phyloP scores from a whole-genome alignment of 2,329 filamentous ascomycete genomes.

The Teratosphaeria gauchensis region DNA sequence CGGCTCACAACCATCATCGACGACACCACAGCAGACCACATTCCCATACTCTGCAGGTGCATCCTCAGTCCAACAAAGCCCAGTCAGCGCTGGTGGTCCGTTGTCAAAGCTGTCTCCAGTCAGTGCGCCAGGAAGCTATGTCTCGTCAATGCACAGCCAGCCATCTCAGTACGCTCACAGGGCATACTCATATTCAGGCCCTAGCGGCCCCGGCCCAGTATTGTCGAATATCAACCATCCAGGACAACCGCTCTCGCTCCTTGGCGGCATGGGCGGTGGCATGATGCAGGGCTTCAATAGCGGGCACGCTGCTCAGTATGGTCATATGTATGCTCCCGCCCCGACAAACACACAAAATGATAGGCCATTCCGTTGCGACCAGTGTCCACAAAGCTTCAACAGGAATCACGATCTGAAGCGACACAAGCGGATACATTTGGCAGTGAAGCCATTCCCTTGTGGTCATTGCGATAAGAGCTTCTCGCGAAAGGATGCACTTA shows the following conservation, averaged over 20 bases:
- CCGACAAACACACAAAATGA: constrained; percentile 54
- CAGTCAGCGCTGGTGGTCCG: constrained; percentile 36
- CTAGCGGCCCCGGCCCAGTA: constrained; percentile 48
- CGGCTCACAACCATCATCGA: constrained; percentile 40
- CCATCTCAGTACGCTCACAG: constrained; percentile 41
- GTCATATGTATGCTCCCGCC: constrained; percentile 44
- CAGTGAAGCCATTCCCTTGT: constrained; percentile 93
- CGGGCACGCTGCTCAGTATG: constrained; percentile 55
- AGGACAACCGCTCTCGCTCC: constrained; percentile 59
- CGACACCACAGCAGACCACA: constrained; percentile 37
- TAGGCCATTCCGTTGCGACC: constrained; percentile 87
- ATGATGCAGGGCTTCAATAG: constrained; percentile 51
- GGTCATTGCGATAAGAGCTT: constrained; percentile 91
- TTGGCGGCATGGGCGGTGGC: constrained; percentile 47
- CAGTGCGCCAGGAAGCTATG: constrained; percentile 29
- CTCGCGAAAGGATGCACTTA: constrained; percentile 89
- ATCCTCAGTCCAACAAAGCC: constrained; percentile 41
- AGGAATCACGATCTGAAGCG: constrained; percentile 93
- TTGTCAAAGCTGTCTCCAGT: constrained; percentile 45
- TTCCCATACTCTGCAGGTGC: constrained; percentile 42
- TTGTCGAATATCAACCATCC: constrained; percentile 73
- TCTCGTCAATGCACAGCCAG: constrained; percentile 37
- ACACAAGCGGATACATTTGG: constrained; percentile 88
- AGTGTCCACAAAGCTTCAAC: constrained; percentile 89
- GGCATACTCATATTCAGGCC: constrained; percentile 47